phyloP scores from a whole-genome alignment of 192 early-diverging fungal species.

The Chytriomyces sp. region DNA sequence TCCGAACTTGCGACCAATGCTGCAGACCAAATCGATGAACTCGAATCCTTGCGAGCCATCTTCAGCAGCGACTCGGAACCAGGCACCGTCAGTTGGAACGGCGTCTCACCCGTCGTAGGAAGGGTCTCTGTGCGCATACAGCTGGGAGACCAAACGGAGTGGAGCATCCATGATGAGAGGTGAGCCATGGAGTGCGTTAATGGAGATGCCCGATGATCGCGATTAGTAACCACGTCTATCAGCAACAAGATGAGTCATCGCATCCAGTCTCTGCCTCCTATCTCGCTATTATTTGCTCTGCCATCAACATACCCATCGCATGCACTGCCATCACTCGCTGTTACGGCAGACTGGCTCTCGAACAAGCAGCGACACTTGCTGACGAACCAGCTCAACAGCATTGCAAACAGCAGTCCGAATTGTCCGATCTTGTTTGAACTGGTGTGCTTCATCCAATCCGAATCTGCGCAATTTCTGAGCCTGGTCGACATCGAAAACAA shows the following conservation, averaged over 20 bases:
- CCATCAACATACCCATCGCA: conserved; percentile 10
- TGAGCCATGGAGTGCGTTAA: not conserved
- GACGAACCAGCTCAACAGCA: not conserved
- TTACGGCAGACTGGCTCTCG: conserved; percentile 17
- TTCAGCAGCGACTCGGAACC: too few species aligned
- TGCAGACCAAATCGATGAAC: too few species aligned
- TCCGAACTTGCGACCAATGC: too few species aligned
- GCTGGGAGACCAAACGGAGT: not conserved
- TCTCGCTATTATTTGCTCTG: conserved; percentile 14
- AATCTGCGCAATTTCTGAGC: not conserved
- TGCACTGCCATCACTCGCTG: not conserved
- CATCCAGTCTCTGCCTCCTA: not conserved
- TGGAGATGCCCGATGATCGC: not conserved
- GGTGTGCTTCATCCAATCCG: conserved; percentile 4
- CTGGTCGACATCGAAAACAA: conserved; percentile 4
- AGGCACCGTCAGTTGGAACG: too few species aligned
- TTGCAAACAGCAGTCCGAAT: too few species aligned
- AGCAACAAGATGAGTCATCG: not conserved
- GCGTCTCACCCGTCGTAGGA: too few species aligned
- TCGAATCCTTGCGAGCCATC: too few species aligned
- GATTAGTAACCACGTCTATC: not conserved
- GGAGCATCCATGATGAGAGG: not conserved
- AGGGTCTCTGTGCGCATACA: conserved; percentile 3
- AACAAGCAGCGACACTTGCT: not conserved
- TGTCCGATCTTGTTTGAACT: conserved; percentile 20